Evolutionary conservation across 2,329 filamentous ascomycete species (phyloP), one percentile per base, ranked within the genome.

Genomic region (Trichoderma cornu-damae): DNA sequence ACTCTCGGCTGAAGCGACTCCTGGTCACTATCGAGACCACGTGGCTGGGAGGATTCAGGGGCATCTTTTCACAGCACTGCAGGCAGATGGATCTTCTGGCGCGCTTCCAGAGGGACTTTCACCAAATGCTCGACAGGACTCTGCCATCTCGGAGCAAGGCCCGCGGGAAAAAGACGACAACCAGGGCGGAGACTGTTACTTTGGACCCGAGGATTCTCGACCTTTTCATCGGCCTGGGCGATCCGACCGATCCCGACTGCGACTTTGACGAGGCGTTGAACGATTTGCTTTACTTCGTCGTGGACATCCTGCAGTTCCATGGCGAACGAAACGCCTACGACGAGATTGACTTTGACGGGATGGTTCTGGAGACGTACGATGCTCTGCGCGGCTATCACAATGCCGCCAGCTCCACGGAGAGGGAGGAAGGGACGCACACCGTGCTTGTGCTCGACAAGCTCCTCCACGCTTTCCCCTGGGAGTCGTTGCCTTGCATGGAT

Each of bases 271-370:
- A 97, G 66, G 84, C 87, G 0, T 75, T 99, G n/a, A 90, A 87
- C 63, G 94, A 99, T 69, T 76, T 99, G 26, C 81, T 99, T 3
- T 97, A 96, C 73, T 97, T 97, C 68, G 89, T 97, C 1, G 87
- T 99, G 5, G 94, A 99, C 66, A 92, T 97, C 51, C 78, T 99
- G 2, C 94, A 97, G 69, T 97, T 99, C 71, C 90, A 96, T 64
- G 94, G 94, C 14, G 95, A 99, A 73, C 83, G 86, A 47, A 99
- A 97, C 68, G 94, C 95, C 0, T 96, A 96, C 72, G 94, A 99
- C 65, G 94, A 99, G 73, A 89, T 99, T 61, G 93, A 97, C 71
- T 96, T 97, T 68, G 94, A 99, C 62, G 76, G 81, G 63, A 95
- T 99, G 83, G 85, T 92, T 4, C 80, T 97, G 37, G 91, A 96